Evolutionary conservation across 2,329 filamentous ascomycete species (phyloP), one percentile per base, ranked within the genome.

Genomic region (Thelonectria rubi): DNA sequence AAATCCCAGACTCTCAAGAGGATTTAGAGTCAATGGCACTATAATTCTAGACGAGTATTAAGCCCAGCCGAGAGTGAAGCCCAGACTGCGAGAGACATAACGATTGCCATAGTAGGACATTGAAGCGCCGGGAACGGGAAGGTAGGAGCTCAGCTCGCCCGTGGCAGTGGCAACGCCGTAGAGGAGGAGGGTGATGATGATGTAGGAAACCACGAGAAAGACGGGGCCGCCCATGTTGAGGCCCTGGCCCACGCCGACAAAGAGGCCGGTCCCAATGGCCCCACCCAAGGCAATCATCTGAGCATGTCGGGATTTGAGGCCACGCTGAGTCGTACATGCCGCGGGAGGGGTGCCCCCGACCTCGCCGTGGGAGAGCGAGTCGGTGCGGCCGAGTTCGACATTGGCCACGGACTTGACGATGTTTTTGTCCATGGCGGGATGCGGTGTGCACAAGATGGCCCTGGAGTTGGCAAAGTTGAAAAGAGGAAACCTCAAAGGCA

Each of bases 111-210:
- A 72, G 61, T 65, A 70, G 7, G 61, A 60, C 50, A 72, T 66
- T 8, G 69, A 66, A 10, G 53, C 57, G 55, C 69, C 55, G 6
- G 55, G 60, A 12, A 65, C 64, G 5, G 60, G 70, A 30, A 75
- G 52, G 43, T 72, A 71, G 2, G 74, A 68, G 4, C 65, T 69
- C 24, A 74, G 55, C 60, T 78, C 76, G 50, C 73, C 73, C 48
- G 77, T 73, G 42, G 73, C 75, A 18, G 78, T 77, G 77, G 87
- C 86, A 67, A 86, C 82, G 42, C 81, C 81, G 74, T 81, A 86
- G 37, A 88, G 81, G 50, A 87, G 80, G 6, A 82, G 77, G 51
- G 84, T 84, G 61, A 86, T 78, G 49, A 83, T 78, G 26, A 78
- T 70, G 64, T 83, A 84, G 10, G 79, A 79, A 34, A 81, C 75